Evolutionary conservation across 2,329 filamentous ascomycete genomes (phyloP), one percentile per base, ranked within the genome.

Genomic region (Monosporascus sp.): DNA sequence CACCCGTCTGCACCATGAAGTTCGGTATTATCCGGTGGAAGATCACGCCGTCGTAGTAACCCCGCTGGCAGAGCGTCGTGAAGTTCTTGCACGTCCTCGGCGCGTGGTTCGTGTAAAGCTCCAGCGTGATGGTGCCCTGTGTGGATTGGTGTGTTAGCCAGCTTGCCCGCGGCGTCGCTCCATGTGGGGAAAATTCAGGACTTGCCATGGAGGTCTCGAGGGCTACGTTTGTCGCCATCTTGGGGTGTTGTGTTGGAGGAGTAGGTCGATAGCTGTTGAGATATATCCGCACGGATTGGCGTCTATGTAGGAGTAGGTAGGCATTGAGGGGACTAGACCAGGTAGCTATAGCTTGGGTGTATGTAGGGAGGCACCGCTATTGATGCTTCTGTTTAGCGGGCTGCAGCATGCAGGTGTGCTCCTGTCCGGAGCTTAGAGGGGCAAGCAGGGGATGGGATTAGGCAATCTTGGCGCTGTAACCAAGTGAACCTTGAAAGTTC

Each of bases 21-120:
- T 90, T 85, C 50, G 90, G 86, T 67, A 99, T 97, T 63, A 97
- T 86, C 70, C 94, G 91, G 78, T 97, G 94, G 80, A 97, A 93
- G 66, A 92, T 75, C 55, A 89, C 84, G 68, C 74, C 77, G 75
- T 94, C 84, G 81, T 96, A 99, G 82, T 97, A 97, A 62, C 89
- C 89, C 62, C 91, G 82, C 57, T 81, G 76, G 20, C 86, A 84
- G 50, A 97, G 89, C 5, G 88, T 89, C 26, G 80, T 70, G 75
- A 97, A 97, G 79, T 97, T 96, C 56, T 80, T 82, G 81, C 90
- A 95, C 24, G 91, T 92, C 70, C 87, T 89, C 40, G 94, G 93
- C 18, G 93, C 93, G 75, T 97, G 92, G 26, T 81, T 72, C 49
- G 82, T 87, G 83, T 97, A 97, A 55, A 99, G 89, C 75, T 99